These are phyloP conservation scores for Basipetospora chlamydospora DNA, from an alignment of 2,329 filamentous ascomycete species.

Conservation along the genomic window DNA sequence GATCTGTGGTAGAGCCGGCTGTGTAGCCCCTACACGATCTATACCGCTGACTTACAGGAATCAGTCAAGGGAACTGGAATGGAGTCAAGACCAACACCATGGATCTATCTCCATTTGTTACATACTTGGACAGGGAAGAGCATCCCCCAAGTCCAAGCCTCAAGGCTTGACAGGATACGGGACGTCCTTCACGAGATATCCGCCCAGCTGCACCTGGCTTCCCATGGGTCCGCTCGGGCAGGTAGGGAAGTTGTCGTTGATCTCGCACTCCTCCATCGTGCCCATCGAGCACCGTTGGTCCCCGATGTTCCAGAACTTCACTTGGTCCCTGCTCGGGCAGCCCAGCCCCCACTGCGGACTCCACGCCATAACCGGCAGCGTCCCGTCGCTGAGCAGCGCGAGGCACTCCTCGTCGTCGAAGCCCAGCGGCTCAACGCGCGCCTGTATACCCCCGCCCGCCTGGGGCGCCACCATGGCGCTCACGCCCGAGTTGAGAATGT, in stretches of 20 bases:
- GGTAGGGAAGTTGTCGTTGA: neutral
- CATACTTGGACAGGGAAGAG: no score
- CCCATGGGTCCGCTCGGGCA: neutral
- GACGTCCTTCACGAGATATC: no score
- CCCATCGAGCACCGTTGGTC: neutral
- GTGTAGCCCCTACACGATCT: no score
- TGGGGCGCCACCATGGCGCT: conserved; percentile 29
- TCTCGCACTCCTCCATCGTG: neutral
- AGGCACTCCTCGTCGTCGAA: conserved; percentile 30
- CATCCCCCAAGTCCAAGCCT: no score
- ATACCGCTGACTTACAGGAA: no score
- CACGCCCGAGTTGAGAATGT: conserved; percentile 32
- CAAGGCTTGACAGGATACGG: no score
- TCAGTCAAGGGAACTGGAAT: no score
- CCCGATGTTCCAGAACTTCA: neutral
- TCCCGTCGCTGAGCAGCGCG: conserved; percentile 29
- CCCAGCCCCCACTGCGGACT: conserved; percentile 36
- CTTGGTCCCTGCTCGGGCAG: conserved; percentile 20
- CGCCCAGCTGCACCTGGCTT: no score
- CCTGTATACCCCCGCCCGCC: conserved; percentile 31
- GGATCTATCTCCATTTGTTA: no score
- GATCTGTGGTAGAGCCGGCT: no score
- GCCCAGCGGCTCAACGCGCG: conserved; percentile 25
- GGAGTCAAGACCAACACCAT: no score
- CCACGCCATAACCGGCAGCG: conserved; percentile 31